Evolutionary conservation across 331 rosid genomes (phyloP).

Genomic region (Quercus phellos): DNA sequence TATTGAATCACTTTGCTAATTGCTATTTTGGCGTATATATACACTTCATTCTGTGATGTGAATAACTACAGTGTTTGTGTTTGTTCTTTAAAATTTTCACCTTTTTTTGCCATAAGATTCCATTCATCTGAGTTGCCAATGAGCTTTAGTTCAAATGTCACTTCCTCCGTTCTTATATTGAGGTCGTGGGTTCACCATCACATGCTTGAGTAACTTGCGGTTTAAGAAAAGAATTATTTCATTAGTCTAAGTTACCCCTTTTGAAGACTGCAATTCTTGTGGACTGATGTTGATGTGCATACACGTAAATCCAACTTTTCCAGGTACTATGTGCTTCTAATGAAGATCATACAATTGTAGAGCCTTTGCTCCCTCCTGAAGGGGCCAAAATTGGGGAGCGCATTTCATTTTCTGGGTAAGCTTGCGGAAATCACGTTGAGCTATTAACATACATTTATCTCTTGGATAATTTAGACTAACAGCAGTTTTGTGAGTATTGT

Average conservation of each 20-base stretch:
- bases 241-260: background rate
- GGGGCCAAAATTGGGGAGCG: slow-evolving; percentile 80
- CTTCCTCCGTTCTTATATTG: background rate
- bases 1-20: background rate
- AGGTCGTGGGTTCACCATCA: background rate
- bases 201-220: too few relatives aligned
- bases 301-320: slow-evolving; percentile 19
- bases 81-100: background rate
- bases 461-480: slow-evolving; percentile 1
- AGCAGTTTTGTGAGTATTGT: background rate
- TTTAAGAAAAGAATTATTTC: background rate
- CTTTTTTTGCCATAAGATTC: background rate
- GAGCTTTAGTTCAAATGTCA: background rate
- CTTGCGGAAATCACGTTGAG: slow-evolving; percentile 11
- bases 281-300: slow-evolving; percentile 1
- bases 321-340: slow-evolving; percentile 92
- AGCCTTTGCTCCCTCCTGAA: slow-evolving; percentile 90
- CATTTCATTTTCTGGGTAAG: slow-evolving; percentile 74
- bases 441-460: slow-evolving; percentile 1
- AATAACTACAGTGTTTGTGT: background rate
- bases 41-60: background rate
- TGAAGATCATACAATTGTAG: slow-evolving; percentile 78
- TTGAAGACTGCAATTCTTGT: background rate
- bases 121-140: too few relatives aligned
- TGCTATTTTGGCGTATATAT: background rate